These are phyloP conservation scores for Actinomucor elegans DNA, from an alignment of 371 early-diverging fungal species.

Conservation along the genomic window DNA sequence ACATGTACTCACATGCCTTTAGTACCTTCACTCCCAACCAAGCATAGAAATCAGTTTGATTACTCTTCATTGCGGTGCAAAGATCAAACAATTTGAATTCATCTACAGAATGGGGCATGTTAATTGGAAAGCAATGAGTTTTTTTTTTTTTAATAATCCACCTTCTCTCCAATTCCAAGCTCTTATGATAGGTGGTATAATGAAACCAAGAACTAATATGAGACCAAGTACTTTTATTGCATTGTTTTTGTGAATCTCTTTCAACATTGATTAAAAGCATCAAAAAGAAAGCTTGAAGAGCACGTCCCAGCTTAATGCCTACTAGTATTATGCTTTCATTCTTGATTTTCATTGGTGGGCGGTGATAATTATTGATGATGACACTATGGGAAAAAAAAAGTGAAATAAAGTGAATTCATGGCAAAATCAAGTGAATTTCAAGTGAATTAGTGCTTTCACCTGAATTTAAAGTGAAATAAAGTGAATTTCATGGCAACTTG, in stretches of 20 bases:
- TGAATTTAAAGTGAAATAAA: too few relatives aligned
- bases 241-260: not conserved
- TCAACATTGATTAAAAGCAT: not conserved
- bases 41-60: constrained; percentile 16
- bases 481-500: too few relatives aligned
- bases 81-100: constrained; percentile 17
- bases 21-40: constrained; percentile 18
- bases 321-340: too few relatives aligned
- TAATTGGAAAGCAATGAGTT: too few relatives aligned
- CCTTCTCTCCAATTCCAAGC: constrained; percentile 23
- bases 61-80: not conserved
- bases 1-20: not conserved
- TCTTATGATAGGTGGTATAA: constrained; percentile 11
- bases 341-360: too few relatives aligned
- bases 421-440: too few relatives aligned
- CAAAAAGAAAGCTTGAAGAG: not conserved
- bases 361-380: too few relatives aligned
- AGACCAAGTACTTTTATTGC: not conserved
- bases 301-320: too few relatives aligned
- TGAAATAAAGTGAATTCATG: too few relatives aligned
- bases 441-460: too few relatives aligned
- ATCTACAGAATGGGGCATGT: too few relatives aligned
- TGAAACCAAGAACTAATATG: not conserved
- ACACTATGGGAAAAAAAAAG: too few relatives aligned
- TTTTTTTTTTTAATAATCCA: not conserved